Evolutionary conservation across 768 basidiomycete genomes (phyloP).

Genomic region (Pholiota microspora): DNA sequence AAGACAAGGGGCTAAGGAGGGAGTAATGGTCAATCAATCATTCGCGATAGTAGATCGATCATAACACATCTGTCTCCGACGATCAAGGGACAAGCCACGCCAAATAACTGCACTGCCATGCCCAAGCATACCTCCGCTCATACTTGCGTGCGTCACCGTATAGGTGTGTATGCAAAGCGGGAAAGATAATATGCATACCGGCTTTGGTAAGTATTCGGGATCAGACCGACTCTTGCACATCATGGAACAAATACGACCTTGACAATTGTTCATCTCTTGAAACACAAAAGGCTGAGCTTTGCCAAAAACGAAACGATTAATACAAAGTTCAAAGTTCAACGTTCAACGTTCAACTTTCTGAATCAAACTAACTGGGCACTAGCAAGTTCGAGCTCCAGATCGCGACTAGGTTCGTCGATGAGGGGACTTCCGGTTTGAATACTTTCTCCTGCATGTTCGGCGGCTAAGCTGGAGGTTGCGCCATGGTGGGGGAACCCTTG

Average conservation of each 20-base stretch:
- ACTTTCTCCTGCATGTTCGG: constrained; percentile 32
- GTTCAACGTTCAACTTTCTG: no score
- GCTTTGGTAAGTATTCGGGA: no score
- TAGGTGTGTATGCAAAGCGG: background rate
- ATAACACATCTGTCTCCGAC: constrained; percentile 12
- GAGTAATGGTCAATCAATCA: constrained; percentile 2
- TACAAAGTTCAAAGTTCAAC: constrained; percentile 13
- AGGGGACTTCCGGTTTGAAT: constrained; percentile 54
- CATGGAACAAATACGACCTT: background rate
- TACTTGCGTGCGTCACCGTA: no score
- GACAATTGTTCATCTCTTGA: background rate
- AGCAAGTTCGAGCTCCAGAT: constrained; percentile 85
- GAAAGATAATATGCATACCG: background rate
- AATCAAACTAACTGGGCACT: no score
- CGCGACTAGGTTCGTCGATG: constrained; percentile 83
- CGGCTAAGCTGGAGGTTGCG: constrained; percentile 70
- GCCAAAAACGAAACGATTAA: background rate
- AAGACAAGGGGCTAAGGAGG: constrained; percentile 7
- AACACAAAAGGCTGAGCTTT: background rate
- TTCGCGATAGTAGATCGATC: constrained; percentile 16
- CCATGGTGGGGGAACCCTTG: constrained; percentile 52
- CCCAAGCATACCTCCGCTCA: background rate
- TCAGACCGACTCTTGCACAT: background rate
- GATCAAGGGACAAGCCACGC: constrained; percentile 20
- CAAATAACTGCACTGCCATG: constrained; percentile 19